phyloP scores from a whole-genome alignment of 1,139 yeast species.

The Taphrina wiesneri region DNA sequence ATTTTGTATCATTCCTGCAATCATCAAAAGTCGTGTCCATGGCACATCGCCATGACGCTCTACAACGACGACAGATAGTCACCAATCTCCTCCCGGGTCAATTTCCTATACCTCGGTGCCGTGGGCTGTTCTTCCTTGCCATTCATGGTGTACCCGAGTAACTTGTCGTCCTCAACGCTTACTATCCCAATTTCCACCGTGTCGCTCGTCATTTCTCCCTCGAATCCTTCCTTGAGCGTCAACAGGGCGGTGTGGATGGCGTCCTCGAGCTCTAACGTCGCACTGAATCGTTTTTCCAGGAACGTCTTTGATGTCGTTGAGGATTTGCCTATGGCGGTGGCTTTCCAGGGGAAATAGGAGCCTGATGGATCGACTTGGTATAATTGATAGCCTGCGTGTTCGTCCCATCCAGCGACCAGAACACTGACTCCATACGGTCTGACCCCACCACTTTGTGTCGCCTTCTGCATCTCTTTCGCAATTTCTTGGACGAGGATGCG shows the following conservation, averaged over 20 bases:
- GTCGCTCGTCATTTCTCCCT: conserved; percentile 96
- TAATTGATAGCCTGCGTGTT: conserved; percentile 60
- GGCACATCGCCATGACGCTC: not conserved
- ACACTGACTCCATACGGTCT: conserved; percentile 97
- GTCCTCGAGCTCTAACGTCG: conserved; percentile 93
- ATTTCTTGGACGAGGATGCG: conserved; percentile 90
- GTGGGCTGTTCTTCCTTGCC: conserved; percentile 64
- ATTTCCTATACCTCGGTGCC: conserved; percentile 89
- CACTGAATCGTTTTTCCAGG: conserved; percentile 96
- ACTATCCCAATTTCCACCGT: conserved; percentile 90
- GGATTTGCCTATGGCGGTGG: conserved; percentile 97
- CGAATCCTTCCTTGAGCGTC: conserved; percentile 93
- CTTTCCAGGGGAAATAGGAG: conserved; percentile 99
- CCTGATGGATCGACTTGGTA: conserved; percentile 99
- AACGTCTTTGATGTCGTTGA: conserved; percentile 93
- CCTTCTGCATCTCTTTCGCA: conserved; percentile 96
- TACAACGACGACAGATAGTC: conserved; percentile 62
- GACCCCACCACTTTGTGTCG: conserved; percentile 97
- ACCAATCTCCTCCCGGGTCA: conserved; percentile 85
- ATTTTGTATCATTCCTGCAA: not conserved
- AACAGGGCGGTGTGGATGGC: conserved; percentile 95
- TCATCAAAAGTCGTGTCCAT: not conserved
- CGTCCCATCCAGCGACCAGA: conserved; percentile 91
- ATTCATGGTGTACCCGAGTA: conserved; percentile 24
- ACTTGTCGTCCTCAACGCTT: conserved; percentile 15